Evolutionary conservation across 225 moss, liverwort and hornwort species (phyloP).

Genomic region (Marchantia paleacea): DNA sequence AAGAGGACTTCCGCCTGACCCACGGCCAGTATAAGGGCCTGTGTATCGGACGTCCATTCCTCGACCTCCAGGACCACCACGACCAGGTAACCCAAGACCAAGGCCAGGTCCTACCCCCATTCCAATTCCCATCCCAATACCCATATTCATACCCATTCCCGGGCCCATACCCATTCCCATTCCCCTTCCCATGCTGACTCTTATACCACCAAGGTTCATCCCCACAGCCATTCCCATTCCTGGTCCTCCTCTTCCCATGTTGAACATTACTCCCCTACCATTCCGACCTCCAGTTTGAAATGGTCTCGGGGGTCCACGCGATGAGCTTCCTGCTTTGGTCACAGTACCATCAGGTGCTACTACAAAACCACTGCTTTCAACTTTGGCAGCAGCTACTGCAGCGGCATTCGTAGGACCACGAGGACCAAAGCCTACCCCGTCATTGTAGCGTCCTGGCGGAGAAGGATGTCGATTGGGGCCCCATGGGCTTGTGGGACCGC

Average conservation of each 20-base stretch:
- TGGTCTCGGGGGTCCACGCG: slow-evolving; percentile 57
- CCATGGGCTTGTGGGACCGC: slow-evolving; percentile 69
- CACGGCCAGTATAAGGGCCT: slow-evolving; percentile 50
- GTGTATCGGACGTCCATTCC: slow-evolving; percentile 65
- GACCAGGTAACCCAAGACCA: slow-evolving; percentile 46
- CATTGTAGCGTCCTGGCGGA: slow-evolving; percentile 61
- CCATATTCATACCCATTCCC: slow-evolving; percentile 51
- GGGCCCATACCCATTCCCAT: slow-evolving; percentile 51
- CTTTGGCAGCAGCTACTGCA: slow-evolving; percentile 89
- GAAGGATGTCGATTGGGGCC: slow-evolving; percentile 70
- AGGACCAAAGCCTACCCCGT: slow-evolving; percentile 63
- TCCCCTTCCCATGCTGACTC: slow-evolving; percentile 67
- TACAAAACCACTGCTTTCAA: slow-evolving; percentile 98
- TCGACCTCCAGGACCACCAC: slow-evolving; percentile 60
- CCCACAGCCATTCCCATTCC: slow-evolving; percentile 59
- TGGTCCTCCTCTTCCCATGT: slow-evolving; percentile 45
- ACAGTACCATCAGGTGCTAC: slow-evolving; percentile 97
- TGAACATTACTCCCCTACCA: slow-evolving; percentile 40
- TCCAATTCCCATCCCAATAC: slow-evolving; percentile 36
- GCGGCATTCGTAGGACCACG: slow-evolving; percentile 87
- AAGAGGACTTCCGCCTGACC: slow-evolving; percentile 50
- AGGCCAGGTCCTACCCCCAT: slow-evolving; percentile 60
- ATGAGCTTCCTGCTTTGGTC: slow-evolving; percentile 72
- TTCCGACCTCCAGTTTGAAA: slow-evolving; percentile 41
- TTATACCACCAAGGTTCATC: slow-evolving; percentile 60